Evolutionary conservation across 1,284 basidiomycete species (phyloP), one percentile per base, ranked within the genome.

Genomic region (Anthracocystis walkeri): DNA sequence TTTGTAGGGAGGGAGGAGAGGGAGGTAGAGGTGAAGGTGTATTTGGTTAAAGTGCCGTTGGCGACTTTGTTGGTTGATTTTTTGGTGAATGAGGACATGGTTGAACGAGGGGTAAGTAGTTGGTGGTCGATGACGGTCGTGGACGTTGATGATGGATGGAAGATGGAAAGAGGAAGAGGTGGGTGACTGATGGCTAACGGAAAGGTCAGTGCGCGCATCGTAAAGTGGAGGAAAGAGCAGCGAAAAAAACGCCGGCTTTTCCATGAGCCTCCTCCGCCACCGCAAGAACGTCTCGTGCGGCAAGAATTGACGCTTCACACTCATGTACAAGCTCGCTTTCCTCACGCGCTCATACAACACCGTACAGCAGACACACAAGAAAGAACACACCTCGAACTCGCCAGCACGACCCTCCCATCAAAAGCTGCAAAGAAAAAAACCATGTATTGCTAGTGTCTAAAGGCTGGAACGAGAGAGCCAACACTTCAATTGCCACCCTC

Each of bases 1-100:
- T 91, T 88, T 5, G 96, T 89, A 62, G 89, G 86, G 29, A 97
- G 89, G 29, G 91, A 91, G 46, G 93, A 94, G 25, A 99, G 90
- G 0, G 90, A 85, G 20, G 92, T 92, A 89, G 75, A 79, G n/a
- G 35, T 56, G 65, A 79, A 80, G 2, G 66, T n/a, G 65, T 82
- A 79, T 62, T 84, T 84, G 77, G 69, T 77, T 31, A 84, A 44
- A 0, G 54, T 50, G n/a, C 83, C 83, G 29, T 58, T 69, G 27
- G 38, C 61, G 25, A 72, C 70, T 44, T 78, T 77, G 75, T 69
- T 76, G 53, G 38, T 53, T 20, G 75, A 71, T 35, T 69, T 69
- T 4, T 62, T 49, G n/a, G 20, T 65, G 33, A 78, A 53, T n/a
- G 76, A 62, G 73, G 29, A 35, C 33, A 35, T 35, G 6, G 6